Evolutionary conservation across 306 rosid species (phyloP), one percentile per base, ranked within the genome.

Genomic region (Fagus sylvatica): DNA sequence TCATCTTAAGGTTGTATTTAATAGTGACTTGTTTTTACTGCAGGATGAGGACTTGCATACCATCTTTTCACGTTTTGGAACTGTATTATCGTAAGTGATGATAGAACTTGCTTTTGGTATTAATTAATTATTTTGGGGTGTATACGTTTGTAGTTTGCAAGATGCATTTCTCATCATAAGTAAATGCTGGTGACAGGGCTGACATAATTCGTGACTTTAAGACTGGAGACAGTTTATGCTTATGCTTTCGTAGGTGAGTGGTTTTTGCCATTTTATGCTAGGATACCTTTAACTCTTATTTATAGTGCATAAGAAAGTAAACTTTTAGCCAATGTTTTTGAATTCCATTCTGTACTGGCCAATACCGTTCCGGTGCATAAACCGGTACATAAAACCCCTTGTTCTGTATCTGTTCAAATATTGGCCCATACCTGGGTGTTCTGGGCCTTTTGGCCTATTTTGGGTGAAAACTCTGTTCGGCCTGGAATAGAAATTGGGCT

Each of bases 41-140:
- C 83, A 92, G 98, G 98, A 95, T 67, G 97, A 91, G 80, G 98
- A 95, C 81, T 86, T 95, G 91, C 90, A 89, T 76, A 92, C 98
- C 65, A 95, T 95, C 54, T 95, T 95, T 88, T 92, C 98, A 4
- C 93, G 96, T 55, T 95, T 95, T 85, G 98, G 98, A 68, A 78
- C 89, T 55, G 96, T 92, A 68, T 64, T 85, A 19, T 88, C 90
- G 97, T 95, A 87, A 92, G 98, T 92, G 42, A 53, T 72, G 56
- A 68, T 62, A 37, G 60, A 72, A 68, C 34, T 69, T 65, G 78
- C 49, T 75, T 68, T 70, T 75, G 53, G 68, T 59, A 28, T 13
- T 30, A 78, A 69, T 75, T 80, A 57, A 64, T 81, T 46, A 17
- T 78, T 73, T 40, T 77, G 5, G 8, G 57, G 36, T 28, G 3